Base-by-base conservation (phyloP, 2,329 filamentous ascomycete species). In the Dothideomycetes sp. region DNA sequence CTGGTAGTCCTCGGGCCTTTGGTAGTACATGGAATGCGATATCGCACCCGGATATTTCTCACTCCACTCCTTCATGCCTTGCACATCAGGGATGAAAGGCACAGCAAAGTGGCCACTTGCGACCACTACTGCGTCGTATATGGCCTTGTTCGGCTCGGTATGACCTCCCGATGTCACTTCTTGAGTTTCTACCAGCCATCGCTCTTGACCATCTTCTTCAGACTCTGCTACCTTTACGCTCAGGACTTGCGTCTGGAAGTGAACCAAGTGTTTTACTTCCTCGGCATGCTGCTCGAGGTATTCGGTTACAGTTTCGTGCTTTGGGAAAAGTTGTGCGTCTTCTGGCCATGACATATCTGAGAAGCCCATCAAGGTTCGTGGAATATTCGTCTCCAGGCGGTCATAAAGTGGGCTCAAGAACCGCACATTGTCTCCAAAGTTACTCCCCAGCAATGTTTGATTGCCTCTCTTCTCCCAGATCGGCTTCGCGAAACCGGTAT, bases 361-460 rank as follows among this genome's bases (percentile, higher is more conserved):
- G 57, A 79, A 95, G 3, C 70, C 66, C 89, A 96, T 96, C 38
- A 95, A 57, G 0, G 33, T 37, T 43, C 81, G 76, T 0, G 87
- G 84, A 35, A 95, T 87, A 57, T 96, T 96, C 16, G 88, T 87
- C 53, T 94, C 81, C 12, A 95, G 66, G 17, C 72, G 64, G 35
- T 86, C 77, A 58, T 95, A 95, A 61, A 94, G 75, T 3, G 88
- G 83, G 14, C 83, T 85, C n/a, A 84, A 69, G 52, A 89, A 94
- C 2, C 77, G 59, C 4, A 81, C 73, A 1, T 72, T 44, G 19
- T 57, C 54, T 4, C 47, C 36, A 8, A 31, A 38, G n/a, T 46
- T 35, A 9, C 45, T 36, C 10, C 42, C 31, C 3, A 45, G 29
- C 0, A 40, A 36, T 29, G 43, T 24, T 19, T 44, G 43, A 12